A percentile compares a stretch with the other conserved stretches of the same genome.
phyloP scores from a whole-genome alignment of 805 yeast species.

The Jamesozyma rosinii region DNA sequence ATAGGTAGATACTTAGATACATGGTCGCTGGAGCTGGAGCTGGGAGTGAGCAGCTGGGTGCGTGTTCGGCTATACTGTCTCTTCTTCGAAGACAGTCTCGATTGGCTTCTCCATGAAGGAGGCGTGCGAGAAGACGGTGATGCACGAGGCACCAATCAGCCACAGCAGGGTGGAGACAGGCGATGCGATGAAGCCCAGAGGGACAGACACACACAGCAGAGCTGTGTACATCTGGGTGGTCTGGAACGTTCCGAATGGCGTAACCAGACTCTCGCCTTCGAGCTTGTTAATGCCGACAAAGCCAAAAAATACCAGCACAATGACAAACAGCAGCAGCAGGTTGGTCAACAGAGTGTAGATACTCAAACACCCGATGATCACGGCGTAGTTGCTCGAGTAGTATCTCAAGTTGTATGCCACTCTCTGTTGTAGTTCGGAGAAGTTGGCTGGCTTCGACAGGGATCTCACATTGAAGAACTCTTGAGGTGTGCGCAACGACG shows the following conservation, averaged over 20 bases:
- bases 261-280: slow-evolving; percentile 71
- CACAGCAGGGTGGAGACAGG: slow-evolving; percentile 86
- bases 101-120: slow-evolving; percentile 89
- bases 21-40: no score
- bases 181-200: slow-evolving; percentile 77
- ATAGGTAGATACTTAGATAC: no score
- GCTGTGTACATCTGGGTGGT: slow-evolving; percentile 80
- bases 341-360: slow-evolving; percentile 85
- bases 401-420: slow-evolving; percentile 78
- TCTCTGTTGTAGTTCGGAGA: slow-evolving; percentile 82
- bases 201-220: slow-evolving; percentile 63
- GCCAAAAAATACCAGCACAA: slow-evolving; percentile 65
- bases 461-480: slow-evolving; percentile 90
- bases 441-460: slow-evolving; percentile 81
- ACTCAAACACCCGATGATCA: slow-evolving; percentile 61
- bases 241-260: slow-evolving; percentile 63
- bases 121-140: slow-evolving; percentile 77
- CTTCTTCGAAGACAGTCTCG: slow-evolving; percentile 88
- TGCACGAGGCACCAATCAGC: slow-evolving; percentile 80
- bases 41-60: no score
- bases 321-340: slow-evolving; percentile 72
- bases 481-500: slow-evolving; percentile 77
- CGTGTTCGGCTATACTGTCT: slow-evolving; percentile 29
- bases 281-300: slow-evolving; percentile 68
- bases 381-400: slow-evolving; percentile 77